Evolutionary conservation across 2,329 filamentous ascomycete species (phyloP), one percentile per base, ranked within the genome.

Genomic region (Bipolaris sorokiniana): DNA sequence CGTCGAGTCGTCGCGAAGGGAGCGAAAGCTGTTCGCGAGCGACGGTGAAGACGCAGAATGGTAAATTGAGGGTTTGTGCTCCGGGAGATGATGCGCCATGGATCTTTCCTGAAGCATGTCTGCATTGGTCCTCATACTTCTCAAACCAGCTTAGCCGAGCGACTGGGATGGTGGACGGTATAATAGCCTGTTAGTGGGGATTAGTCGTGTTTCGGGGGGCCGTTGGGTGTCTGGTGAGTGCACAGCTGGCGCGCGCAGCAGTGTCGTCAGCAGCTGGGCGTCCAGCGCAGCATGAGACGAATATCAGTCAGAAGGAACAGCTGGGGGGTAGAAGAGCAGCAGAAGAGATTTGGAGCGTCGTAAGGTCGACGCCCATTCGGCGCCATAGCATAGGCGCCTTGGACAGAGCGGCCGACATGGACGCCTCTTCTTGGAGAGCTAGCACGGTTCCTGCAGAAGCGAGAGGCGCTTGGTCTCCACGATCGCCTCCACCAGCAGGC

Each of bases 1-100:
- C 64, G 70, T 62, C 51, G 63, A 58, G 59, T 75, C 49, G 41
- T 54, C 69, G 71, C 73, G 68, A 56, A 70, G 69, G 40, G 58
- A 58, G 47, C 70, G 70, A 31, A 69, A 67, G 64, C 62, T 73
- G 62, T 71, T 71, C 46, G 65, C 67, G 45, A 73, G 69, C 15
- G 72, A 69, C 41, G 69, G 58, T 62, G 54, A 62, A 38, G 54
- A 51, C 20, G 51, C 40, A 18, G 59, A 54, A 18, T 45, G 57
- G 16, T 46, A 56, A 55, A 46, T 57, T 44, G 57, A 48, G 55
- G 56, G 54, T 26, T 51, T 64, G 56, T 57, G 55, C 37, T 48
- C 49, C n/a, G 50, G 52, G 52, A 58, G 56, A 47, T 31, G 50
- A 48, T 52, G 52, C 40, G 47, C 48, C 44, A 51, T 40, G 31